Conservation (phyloP, 2,329 filamentous ascomycete genomes). For the Hymenoscyphus albidus region DNA sequence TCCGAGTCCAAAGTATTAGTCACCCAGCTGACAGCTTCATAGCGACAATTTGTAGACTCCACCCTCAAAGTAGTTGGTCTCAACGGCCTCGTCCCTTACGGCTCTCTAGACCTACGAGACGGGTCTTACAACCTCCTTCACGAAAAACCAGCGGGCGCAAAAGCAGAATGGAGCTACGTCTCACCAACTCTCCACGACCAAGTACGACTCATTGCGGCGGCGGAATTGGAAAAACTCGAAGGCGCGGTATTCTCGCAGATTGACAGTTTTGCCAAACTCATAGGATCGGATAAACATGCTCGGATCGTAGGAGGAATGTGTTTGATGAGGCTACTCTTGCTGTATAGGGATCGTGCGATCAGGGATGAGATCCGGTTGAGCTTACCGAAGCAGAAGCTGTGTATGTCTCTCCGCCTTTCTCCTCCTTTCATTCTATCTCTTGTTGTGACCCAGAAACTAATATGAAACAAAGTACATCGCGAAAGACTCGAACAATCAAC, state of each 20-base stretch:
- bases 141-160: neutral
- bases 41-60: slow-evolving; percentile 15
- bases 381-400: slow-evolving; percentile 17
- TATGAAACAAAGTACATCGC: slow-evolving; percentile 15
- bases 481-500: slow-evolving; percentile 17
- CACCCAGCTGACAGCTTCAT: neutral
- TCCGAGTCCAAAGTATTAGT: neutral
- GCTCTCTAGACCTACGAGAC: slow-evolving; percentile 20
- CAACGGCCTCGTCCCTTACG: slow-evolving; percentile 21
- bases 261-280: slow-evolving; percentile 18
- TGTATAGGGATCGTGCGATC: slow-evolving; percentile 21
- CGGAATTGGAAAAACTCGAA: slow-evolving; percentile 19
- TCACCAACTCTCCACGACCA: slow-evolving; percentile 24
- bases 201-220: slow-evolving; percentile 20
- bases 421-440: neutral
- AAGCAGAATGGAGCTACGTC: slow-evolving; percentile 13
- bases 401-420: neutral
- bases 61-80: slow-evolving; percentile 19
- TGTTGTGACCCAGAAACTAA: neutral
- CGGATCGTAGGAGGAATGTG: slow-evolving; percentile 22
- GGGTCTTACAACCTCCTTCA: slow-evolving; percentile 18
- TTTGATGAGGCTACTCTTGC: slow-evolving; percentile 19
- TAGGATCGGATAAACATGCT: slow-evolving; percentile 15
- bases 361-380: slow-evolving; percentile 18
- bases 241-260: slow-evolving; percentile 18